phyloP scores from a whole-genome alignment of 352 stramenopile genomes.

The Phytophthora cajani region DNA sequence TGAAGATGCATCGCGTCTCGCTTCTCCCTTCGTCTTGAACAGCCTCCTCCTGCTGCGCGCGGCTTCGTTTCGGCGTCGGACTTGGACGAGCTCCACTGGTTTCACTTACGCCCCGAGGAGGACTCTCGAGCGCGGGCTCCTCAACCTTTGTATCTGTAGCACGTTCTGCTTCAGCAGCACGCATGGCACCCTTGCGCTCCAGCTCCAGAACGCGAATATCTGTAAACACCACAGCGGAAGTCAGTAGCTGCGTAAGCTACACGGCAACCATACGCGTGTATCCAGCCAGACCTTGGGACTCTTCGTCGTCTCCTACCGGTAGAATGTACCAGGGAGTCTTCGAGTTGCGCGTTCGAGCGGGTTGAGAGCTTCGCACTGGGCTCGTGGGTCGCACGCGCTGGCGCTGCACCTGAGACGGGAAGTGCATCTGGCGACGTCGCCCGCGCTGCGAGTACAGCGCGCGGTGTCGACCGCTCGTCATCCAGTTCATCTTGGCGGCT shows the following conservation, averaged over 20 bases:
- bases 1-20: conserved; percentile 56
- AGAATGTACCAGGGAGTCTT: conserved; percentile 68
- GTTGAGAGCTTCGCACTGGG: conserved; percentile 24
- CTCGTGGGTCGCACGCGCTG: conserved; percentile 26
- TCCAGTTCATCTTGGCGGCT: conserved; percentile 65
- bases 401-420: conserved; percentile 55
- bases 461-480: conserved; percentile 66
- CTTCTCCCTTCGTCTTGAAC: conserved; percentile 9
- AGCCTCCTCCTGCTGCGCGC: conserved; percentile 5
- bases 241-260: no score
- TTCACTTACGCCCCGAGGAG: background rate
- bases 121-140: background rate
- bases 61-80: conserved; percentile 9
- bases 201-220: conserved; percentile 66
- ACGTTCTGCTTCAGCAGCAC: background rate
- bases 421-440: conserved; percentile 55
- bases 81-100: conserved; percentile 1
- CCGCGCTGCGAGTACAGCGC: conserved; percentile 58
- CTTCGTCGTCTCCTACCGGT: conserved; percentile 43
- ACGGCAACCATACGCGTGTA: background rate
- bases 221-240: conserved; percentile 19
- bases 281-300: conserved; percentile 52
- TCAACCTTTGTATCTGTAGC: background rate
- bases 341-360: conserved; percentile 14
- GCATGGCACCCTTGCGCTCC: conserved; percentile 35